phyloP scores from a whole-genome alignment of 2,329 filamentous ascomycete genomes.

The Colletotrichum euphorbiae region DNA sequence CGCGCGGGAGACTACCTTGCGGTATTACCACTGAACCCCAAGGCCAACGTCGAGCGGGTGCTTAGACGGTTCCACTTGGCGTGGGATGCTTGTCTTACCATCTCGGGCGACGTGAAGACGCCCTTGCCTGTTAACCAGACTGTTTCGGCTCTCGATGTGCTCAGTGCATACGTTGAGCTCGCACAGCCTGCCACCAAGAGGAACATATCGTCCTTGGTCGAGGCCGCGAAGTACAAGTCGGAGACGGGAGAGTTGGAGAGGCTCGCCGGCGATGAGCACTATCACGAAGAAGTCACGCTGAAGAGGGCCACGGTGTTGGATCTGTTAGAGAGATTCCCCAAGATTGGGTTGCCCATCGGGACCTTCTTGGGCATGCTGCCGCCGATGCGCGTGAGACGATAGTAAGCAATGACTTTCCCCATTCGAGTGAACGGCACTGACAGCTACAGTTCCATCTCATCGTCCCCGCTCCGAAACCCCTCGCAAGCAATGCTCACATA shows the following conservation, averaged over 20 bases:
- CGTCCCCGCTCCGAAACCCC: constrained; percentile 70
- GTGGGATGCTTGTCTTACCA: constrained; percentile 75
- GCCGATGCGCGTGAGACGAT: constrained; percentile 63
- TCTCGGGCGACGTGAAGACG: constrained; percentile 63
- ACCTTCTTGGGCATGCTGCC: constrained; percentile 73
- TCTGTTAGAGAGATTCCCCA: constrained; percentile 67
- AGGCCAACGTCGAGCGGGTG: constrained; percentile 69
- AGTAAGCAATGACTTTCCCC: constrained; percentile 38
- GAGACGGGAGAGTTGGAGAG: constrained; percentile 48
- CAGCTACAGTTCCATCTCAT: constrained; percentile 69
- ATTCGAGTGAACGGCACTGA: neutral
- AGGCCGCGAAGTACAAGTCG: constrained; percentile 46
- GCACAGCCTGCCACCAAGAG: constrained; percentile 78
- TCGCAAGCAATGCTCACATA: constrained; percentile 71
- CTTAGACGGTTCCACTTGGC: constrained; percentile 74
- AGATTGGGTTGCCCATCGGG: constrained; percentile 65
- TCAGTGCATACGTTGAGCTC: constrained; percentile 79
- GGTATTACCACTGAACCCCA: constrained; percentile 77
- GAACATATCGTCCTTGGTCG: constrained; percentile 46
- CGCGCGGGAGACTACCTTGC: constrained; percentile 82
- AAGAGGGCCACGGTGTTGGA: constrained; percentile 70
- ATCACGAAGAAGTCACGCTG: constrained; percentile 53
- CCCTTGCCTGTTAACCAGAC: constrained; percentile 66
- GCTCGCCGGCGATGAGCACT: constrained; percentile 51
- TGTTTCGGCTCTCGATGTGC: constrained; percentile 71